Evolutionary conservation across 2,329 filamentous ascomycete genomes (phyloP), one percentile per base, ranked within the genome.

Genomic region (Cercospora sp.): DNA sequence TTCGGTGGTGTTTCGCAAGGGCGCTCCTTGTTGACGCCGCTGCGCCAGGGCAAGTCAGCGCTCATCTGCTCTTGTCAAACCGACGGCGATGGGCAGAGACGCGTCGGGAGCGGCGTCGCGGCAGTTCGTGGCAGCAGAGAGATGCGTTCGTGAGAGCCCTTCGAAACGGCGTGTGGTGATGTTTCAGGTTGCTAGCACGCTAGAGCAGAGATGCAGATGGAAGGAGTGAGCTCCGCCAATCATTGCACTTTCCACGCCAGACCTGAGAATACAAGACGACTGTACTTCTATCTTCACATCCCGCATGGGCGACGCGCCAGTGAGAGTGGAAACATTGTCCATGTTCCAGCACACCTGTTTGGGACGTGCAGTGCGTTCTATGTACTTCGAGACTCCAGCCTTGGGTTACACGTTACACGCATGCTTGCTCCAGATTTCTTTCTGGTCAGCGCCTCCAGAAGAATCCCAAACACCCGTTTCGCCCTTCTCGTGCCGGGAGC

Each of bases 31-130:
- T 62, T 51, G n/a, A 55, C 57, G 62, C 45, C 61, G 21, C 43
- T 49, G 53, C 61, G 66, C 66, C 63, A 68, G 66, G 66, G 63
- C 51, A 65, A 65, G 63, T 57, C 63, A 37, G 55, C 58, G 49
- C 57, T 62, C 63, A 63, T 59, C 63, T 65, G 58, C 30, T 32
- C 12, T 45, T 16, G n/a, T 45, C 51, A 58, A 68, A 65, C 53
- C 63, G 55, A 49, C 18, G 18, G 13, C 37, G 58, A 45, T 21
- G 62, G 37, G 51, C 62, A 65, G 62, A 58, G 51, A 65, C 62
- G 63, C 40, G 55, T 60, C 62, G 49, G 37, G 30, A 58, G 53
- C 32, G 61, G 61, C 61, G 43, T 61, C 61, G 16, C 30, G 53
- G 49, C 26, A 37, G 37, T 37, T 21, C 66, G 55, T 40, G 51